Percentiles rank a stretch among this genome's conserved stretches.
These are phyloP conservation scores for Desmodesmus armatus DNA, from an alignment of 139 green algal genomes.

Conservation along the genomic window DNA sequence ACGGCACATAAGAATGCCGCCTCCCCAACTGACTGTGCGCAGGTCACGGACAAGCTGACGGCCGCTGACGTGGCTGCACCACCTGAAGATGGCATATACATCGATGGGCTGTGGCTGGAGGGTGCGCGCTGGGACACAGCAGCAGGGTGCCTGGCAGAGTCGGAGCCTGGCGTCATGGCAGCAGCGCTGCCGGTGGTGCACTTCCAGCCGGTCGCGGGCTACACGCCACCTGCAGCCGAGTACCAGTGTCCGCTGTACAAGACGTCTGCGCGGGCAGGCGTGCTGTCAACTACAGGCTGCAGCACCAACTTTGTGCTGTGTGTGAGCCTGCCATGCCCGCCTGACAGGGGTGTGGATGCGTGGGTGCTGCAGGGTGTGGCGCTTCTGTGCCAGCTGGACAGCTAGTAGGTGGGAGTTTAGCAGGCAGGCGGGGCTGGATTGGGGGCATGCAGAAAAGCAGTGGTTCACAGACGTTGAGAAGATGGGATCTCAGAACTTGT, in stretches of 20 bases:
- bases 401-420: too few species aligned
- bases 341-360: conserved; percentile 66
- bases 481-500: background rate
- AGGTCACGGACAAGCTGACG: conserved; percentile 45
- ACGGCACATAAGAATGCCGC: too few species aligned
- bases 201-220: conserved; percentile 58
- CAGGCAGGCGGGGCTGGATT: background rate
- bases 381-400: conserved; percentile 77
- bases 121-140: conserved; percentile 70
- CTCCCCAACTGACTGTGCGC: too few species aligned
- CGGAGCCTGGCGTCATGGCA: conserved; percentile 77
- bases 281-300: conserved; percentile 85
- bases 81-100: conserved; percentile 78
- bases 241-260: conserved; percentile 92
- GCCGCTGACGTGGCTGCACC: conserved; percentile 34
- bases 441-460: background rate
- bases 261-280: conserved; percentile 79
- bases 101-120: conserved; percentile 86
- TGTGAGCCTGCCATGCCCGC: conserved; percentile 73
- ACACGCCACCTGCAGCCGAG: conserved; percentile 54
- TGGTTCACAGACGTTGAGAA: background rate
- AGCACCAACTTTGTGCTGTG: conserved; percentile 86
- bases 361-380: conserved; percentile 88
- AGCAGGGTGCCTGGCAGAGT: conserved; percentile 66
- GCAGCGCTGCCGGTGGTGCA: conserved; percentile 83